Evolutionary conservation across 345 rosid genomes (phyloP).

Genomic region (Combretum micranthum): DNA sequence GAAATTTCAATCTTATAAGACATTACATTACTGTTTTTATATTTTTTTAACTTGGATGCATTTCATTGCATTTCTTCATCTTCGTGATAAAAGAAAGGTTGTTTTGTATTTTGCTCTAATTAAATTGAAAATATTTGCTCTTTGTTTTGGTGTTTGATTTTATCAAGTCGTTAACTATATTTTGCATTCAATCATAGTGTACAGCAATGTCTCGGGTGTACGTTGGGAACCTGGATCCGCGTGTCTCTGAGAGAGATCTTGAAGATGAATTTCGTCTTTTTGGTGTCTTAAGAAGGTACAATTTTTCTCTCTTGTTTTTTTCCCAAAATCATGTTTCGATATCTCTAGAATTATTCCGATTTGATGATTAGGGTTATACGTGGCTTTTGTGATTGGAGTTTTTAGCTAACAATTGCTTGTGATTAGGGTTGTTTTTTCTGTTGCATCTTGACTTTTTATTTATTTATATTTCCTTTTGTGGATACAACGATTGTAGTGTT

Average conservation of each 20-base stretch:
- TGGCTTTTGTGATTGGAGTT: neutral
- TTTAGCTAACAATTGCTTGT: neutral
- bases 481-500: conserved; percentile 44
- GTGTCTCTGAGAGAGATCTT: conserved; percentile 66
- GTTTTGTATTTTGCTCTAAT: too few species aligned
- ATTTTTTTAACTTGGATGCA: too few species aligned
- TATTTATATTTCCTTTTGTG: too few species aligned
- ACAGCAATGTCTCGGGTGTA: conserved; percentile 61
- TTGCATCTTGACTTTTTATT: neutral
- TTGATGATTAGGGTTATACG: neutral
- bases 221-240: conserved; percentile 69
- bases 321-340: neutral
- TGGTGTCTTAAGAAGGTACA: conserved; percentile 67
- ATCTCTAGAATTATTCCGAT: neutral
- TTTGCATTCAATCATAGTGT: too few species aligned
- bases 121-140: too few species aligned
- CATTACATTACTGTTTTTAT: too few species aligned
- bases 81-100: too few species aligned
- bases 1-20: too few species aligned
- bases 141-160: too few species aligned
- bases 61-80: too few species aligned
- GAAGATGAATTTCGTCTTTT: conserved; percentile 70
- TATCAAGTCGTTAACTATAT: too few species aligned
- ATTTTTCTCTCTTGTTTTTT: too few species aligned
- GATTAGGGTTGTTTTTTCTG: neutral